These are phyloP conservation scores for Euphorbia schlechtendalii DNA, from an alignment of 441 rosid genomes.

Conservation along the genomic window DNA sequence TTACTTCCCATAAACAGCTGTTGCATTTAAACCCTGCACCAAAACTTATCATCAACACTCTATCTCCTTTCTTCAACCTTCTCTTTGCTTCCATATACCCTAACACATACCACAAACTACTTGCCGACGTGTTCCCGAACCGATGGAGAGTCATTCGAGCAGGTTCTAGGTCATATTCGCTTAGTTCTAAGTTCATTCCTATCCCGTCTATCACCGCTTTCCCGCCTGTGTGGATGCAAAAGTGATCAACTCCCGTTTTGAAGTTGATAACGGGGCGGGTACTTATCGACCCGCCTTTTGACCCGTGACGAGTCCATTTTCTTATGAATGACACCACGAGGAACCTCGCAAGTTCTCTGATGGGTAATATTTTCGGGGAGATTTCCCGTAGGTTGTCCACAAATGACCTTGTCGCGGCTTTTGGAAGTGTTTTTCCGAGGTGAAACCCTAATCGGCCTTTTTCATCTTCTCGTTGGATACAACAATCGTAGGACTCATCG, in stretches of 20 bases:
- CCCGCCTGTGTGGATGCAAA: conserved; percentile 91
- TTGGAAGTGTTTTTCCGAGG: conserved; percentile 59
- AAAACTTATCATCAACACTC: conserved; percentile 80
- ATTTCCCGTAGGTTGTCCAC: conserved; percentile 61
- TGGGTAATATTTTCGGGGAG: conserved; percentile 65
- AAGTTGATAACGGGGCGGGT: conserved; percentile 46
- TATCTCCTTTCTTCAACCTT: conserved; percentile 74
- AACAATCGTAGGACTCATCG: conserved; percentile 68
- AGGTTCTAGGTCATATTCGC: conserved; percentile 70
- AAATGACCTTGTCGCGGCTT: conserved; percentile 66
- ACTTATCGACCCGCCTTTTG: conserved; percentile 16
- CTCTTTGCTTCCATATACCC: conserved; percentile 86
- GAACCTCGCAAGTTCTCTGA: conserved; percentile 58
- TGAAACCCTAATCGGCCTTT: conserved; percentile 57
- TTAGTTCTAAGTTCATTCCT: conserved; percentile 46
- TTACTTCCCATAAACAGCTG: conserved; percentile 92
- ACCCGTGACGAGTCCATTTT: conserved; percentile 19
- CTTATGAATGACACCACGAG: conserved; percentile 25
- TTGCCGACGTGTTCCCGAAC: conserved; percentile 86
- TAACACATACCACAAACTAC: conserved; percentile 92
- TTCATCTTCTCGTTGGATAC: conserved; percentile 65
- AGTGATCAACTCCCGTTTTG: conserved; percentile 73
- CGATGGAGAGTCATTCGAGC: conserved; percentile 83
- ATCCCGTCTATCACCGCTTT: conserved; percentile 91
- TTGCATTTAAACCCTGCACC: conserved; percentile 98